These are phyloP conservation scores for Carpinus viminea DNA, from an alignment of 306 rosid species.

Conservation along the genomic window DNA sequence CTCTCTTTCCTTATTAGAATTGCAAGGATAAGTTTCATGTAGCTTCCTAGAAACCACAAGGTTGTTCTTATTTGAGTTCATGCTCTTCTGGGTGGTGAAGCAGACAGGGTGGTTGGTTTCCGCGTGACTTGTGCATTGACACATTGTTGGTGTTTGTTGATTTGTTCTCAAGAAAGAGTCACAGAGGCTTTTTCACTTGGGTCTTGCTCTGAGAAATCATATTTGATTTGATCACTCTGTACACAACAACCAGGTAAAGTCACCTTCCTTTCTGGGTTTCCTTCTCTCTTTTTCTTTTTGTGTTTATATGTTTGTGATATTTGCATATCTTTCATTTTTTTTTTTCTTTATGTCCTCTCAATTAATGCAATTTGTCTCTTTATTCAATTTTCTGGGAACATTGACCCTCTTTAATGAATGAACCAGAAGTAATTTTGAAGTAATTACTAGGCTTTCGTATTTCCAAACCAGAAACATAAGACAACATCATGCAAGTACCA, in stretches of 20 bases:
- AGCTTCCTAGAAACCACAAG: not conserved
- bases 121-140: not conserved
- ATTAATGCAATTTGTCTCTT: not conserved
- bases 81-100: slow-evolving; percentile 6
- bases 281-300: not conserved
- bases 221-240: not conserved
- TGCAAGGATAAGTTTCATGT: not conserved
- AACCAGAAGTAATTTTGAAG: not conserved
- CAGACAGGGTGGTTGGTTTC: not conserved
- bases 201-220: not conserved
- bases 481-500: not conserved
- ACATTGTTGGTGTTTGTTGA: not conserved
- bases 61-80: slow-evolving; percentile 16
- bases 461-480: not conserved
- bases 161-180: not conserved
- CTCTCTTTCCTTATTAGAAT: slow-evolving; percentile 19
- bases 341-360: not conserved
- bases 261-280: not conserved
- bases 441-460: not conserved
- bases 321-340: not conserved
- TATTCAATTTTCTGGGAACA: not conserved
- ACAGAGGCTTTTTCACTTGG: not conserved
- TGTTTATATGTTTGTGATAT: not conserved
- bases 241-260: not conserved
- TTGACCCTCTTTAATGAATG: not conserved